Conservation (phyloP, 306 rosid genomes). For the Citrullus amarus region DNA sequence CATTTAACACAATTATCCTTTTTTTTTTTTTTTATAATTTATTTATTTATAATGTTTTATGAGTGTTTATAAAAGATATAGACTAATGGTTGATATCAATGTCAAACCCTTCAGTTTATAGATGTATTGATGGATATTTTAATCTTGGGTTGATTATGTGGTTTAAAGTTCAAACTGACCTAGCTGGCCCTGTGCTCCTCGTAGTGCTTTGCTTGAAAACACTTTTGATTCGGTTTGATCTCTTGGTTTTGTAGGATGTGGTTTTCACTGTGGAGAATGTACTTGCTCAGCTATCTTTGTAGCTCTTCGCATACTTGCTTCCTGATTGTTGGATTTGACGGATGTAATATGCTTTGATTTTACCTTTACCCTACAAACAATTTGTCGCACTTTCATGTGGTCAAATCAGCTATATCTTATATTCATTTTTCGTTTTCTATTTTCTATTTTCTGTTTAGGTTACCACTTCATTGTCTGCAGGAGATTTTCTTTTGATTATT, state of each 20-base stretch:
- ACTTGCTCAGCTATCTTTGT: neutral
- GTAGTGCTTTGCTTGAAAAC: neutral
- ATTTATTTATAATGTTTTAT: too few relatives aligned
- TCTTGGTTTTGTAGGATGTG: conserved; percentile 1
- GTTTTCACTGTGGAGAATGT: neutral
- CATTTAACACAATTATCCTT: too few relatives aligned
- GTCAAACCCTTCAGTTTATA: neutral
- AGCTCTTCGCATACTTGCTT: neutral
- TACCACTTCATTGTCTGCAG: neutral
- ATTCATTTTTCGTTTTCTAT: neutral
- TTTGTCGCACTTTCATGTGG: neutral
- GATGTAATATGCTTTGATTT: neutral
- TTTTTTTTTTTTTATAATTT: too few relatives aligned
- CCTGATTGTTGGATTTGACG: neutral
- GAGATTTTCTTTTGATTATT: neutral
- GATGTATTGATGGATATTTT: too few relatives aligned
- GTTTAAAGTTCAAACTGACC: neutral
- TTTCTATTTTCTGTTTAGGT: neutral
- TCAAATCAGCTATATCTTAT: neutral
- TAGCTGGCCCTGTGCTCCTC: neutral
- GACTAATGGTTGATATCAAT: neutral
- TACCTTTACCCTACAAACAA: neutral
- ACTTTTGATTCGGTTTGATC: neutral
- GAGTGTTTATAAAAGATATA: too few relatives aligned
- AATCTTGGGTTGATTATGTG: neutral